Conservation (phyloP, 192 early-diverging fungal species). For the Podila horticola region DNA sequence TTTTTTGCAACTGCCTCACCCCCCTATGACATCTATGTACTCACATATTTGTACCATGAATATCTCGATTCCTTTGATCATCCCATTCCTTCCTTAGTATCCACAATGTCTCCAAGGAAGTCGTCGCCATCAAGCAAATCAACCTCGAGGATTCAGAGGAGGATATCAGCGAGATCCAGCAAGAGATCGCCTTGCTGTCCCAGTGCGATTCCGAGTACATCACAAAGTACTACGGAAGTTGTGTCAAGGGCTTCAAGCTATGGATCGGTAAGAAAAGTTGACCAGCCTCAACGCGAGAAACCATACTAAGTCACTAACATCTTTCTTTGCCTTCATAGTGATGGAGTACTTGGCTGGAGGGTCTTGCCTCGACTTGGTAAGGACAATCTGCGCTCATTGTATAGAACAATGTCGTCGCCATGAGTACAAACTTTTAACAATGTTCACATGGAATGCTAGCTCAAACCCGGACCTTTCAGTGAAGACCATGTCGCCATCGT, state of each 20-base stretch:
- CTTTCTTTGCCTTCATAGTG: slow-evolving; percentile 27
- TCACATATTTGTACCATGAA: no score
- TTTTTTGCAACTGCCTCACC: slow-evolving; percentile 11
- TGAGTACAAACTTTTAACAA: background rate
- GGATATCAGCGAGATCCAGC: slow-evolving; percentile 64
- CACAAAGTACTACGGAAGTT: slow-evolving; percentile 60
- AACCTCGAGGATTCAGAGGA: slow-evolving; percentile 62
- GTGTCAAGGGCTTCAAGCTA: slow-evolving; percentile 60
- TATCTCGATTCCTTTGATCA: background rate
- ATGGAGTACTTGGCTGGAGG: slow-evolving; percentile 65
- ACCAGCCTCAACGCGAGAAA: no score
- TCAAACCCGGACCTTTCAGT: slow-evolving; percentile 57
- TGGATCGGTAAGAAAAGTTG: slow-evolving; percentile 57
- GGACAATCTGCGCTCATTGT: background rate
- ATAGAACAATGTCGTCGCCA: background rate
- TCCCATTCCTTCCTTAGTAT: slow-evolving; percentile 31
- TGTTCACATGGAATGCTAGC: slow-evolving; percentile 5
- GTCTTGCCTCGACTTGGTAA: slow-evolving; percentile 61
- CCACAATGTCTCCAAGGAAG: slow-evolving; percentile 56
- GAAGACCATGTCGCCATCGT: slow-evolving; percentile 66
- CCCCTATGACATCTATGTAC: background rate
- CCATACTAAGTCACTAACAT: no score
- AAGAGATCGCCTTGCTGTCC: slow-evolving; percentile 60
- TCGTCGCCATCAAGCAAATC: slow-evolving; percentile 62
- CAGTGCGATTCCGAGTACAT: slow-evolving; percentile 61